phyloP scores from a whole-genome alignment of 1,139 yeast genomes.

The Suhomyces anneliseae region DNA sequence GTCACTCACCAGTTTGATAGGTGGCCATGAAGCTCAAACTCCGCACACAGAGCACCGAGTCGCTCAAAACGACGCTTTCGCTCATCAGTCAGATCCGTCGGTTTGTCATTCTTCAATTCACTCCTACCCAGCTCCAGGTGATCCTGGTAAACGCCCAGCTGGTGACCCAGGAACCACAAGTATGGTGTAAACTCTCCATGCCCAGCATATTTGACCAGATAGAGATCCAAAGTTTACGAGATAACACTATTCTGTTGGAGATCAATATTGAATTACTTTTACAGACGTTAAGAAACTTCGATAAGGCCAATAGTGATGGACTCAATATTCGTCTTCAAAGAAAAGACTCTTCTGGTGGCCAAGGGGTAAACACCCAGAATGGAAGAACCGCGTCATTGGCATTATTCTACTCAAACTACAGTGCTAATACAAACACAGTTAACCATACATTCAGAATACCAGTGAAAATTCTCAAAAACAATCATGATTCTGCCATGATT shows the following conservation, averaged over 20 bases:
- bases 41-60: constrained; percentile 30
- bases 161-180: constrained; percentile 54
- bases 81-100: constrained; percentile 33
- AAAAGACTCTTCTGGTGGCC: constrained; percentile 36
- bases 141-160: constrained; percentile 47
- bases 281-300: constrained; percentile 56
- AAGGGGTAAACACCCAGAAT: constrained; percentile 22
- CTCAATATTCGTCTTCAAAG: constrained; percentile 54
- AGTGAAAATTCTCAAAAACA: constrained; percentile 49
- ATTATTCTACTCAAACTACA: constrained; percentile 44
- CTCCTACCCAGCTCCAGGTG: constrained; percentile 45
- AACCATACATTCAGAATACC: constrained; percentile 63
- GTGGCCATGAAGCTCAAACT: constrained; percentile 36
- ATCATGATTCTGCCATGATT: constrained; percentile 39
- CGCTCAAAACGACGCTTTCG: constrained; percentile 31
- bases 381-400: constrained; percentile 55
- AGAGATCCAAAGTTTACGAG: constrained; percentile 47
- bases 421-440: constrained; percentile 35
- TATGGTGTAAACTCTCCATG: constrained; percentile 57
- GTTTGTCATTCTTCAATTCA: constrained; percentile 37
- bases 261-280: constrained; percentile 54
- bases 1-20: no score
- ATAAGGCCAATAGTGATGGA: constrained; percentile 51
- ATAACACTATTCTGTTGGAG: constrained; percentile 53
- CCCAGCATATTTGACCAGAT: constrained; percentile 48